Conservation (phyloP, 352 stramenopile genomes). For the Phytophthora crassamura region DNA sequence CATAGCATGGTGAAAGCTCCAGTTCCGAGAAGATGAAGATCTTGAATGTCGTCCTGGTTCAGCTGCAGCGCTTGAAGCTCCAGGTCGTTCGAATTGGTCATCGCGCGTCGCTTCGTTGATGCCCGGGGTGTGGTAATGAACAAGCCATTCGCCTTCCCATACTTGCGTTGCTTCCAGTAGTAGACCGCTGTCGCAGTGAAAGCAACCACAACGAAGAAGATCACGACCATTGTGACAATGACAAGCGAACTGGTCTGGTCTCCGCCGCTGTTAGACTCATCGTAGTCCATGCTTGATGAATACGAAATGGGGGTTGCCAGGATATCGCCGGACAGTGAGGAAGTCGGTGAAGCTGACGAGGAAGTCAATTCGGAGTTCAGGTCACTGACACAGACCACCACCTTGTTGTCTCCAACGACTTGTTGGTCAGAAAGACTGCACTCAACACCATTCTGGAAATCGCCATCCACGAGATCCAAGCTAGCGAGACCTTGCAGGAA, state of each 20-base stretch:
- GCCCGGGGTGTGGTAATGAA: constrained; percentile 4
- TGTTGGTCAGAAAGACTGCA: constrained; percentile 18
- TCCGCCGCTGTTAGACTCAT: neutral
- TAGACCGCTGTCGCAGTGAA: constrained; percentile 3
- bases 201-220: constrained; percentile 3
- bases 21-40: constrained; percentile 28
- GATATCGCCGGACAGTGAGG: neutral
- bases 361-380: neutral
- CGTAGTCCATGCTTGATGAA: constrained; percentile 11
- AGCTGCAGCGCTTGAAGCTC: constrained; percentile 27
- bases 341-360: constrained; percentile 5
- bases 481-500: constrained; percentile 24
- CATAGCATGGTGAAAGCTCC: constrained; percentile 27
- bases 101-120: constrained; percentile 15
- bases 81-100: constrained; percentile 26
- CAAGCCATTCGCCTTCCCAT: neutral
- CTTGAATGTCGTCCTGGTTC: constrained; percentile 27
- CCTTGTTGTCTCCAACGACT: constrained; percentile 17
- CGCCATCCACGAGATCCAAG: constrained; percentile 20
- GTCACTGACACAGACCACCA: constrained; percentile 15
- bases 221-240: constrained; percentile 1
- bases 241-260: constrained; percentile 5
- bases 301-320: neutral
- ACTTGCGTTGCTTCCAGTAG: constrained; percentile 16
- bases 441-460: constrained; percentile 14